Conservation (phyloP, 2,329 filamentous ascomycete species). For the Colletotrichum sp. region DNA sequence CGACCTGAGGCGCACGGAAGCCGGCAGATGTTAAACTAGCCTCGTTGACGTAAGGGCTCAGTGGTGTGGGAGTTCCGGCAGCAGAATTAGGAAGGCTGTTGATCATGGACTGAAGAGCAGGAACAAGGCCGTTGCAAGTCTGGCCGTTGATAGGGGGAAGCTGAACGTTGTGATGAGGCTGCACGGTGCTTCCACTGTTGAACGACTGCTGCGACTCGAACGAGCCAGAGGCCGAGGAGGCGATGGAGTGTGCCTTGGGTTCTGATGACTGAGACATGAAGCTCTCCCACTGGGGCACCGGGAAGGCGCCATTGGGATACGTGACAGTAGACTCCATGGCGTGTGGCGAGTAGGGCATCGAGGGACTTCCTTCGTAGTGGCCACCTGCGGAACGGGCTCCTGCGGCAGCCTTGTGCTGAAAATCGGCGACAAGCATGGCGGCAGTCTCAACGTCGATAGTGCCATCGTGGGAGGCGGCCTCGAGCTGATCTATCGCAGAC, state of each 20-base stretch:
- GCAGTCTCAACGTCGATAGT: slow-evolving; percentile 97
- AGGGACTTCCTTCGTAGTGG: slow-evolving; percentile 61
- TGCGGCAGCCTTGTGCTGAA: slow-evolving; percentile 90
- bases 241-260: slow-evolving; percentile 76
- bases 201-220: slow-evolving; percentile 73
- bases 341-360: slow-evolving; percentile 76
- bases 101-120: slow-evolving; percentile 74
- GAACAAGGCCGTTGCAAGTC: slow-evolving; percentile 62
- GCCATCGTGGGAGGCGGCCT: slow-evolving; percentile 80
- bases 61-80: slow-evolving; percentile 72
- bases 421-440: slow-evolving; percentile 97
- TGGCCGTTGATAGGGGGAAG: slow-evolving; percentile 74
- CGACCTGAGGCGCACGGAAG: slow-evolving; percentile 78
- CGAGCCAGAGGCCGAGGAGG: slow-evolving; percentile 67
- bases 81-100: slow-evolving; percentile 73
- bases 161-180: slow-evolving; percentile 61
- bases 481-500: slow-evolving; percentile 88
- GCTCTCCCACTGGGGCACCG: slow-evolving; percentile 87
- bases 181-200: slow-evolving; percentile 60
- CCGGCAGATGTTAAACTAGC: slow-evolving; percentile 58
- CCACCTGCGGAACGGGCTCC: slow-evolving; percentile 66
- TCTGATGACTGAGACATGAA: slow-evolving; percentile 78
- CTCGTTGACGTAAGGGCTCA: slow-evolving; percentile 74
- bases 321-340: slow-evolving; percentile 79
- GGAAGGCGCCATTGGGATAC: slow-evolving; percentile 80